Percentiles rank a stretch among this genome's conserved stretches.
These are phyloP conservation scores for Pseudomassariella vexata DNA, from an alignment of 2,329 filamentous ascomycete genomes.

Conservation along the genomic window DNA sequence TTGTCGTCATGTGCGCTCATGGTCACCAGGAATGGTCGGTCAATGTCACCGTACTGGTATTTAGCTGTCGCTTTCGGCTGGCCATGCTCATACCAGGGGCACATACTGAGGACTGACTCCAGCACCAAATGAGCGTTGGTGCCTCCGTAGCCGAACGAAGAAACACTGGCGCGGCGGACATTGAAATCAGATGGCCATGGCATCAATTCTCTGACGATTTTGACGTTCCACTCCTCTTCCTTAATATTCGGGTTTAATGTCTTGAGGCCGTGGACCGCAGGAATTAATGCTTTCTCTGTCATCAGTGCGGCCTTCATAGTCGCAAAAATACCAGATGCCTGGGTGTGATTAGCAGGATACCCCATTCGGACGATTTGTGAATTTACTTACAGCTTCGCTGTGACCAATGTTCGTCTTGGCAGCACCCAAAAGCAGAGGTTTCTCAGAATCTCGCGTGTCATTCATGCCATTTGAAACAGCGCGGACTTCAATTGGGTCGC, in stretches of 20 bases:
- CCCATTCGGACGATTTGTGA: too few species aligned
- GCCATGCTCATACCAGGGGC: not conserved
- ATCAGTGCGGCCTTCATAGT: slow-evolving; percentile 13
- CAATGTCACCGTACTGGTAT: slow-evolving; percentile 1
- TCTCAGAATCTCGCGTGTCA: not conserved
- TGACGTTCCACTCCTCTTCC: slow-evolving; percentile 5
- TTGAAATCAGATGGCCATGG: not conserved
- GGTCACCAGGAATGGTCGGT: slow-evolving; percentile 8
- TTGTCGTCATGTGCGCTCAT: slow-evolving; percentile 9
- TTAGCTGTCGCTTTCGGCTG: slow-evolving; percentile 4
- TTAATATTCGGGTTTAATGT: slow-evolving; percentile 5
- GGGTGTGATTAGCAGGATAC: too few species aligned
- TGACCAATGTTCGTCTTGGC: slow-evolving; percentile 6
- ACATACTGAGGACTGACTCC: slow-evolving; percentile 1
- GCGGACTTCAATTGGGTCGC: slow-evolving; percentile 11
- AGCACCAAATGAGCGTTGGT: slow-evolving; percentile 10
- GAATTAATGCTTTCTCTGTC: slow-evolving; percentile 10
- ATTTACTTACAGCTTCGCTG: slow-evolving; percentile 1
- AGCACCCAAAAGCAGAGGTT: slow-evolving; percentile 7
- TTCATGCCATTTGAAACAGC: slow-evolving; percentile 5
- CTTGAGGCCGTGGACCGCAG: slow-evolving; percentile 2
- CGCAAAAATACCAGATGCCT: slow-evolving; percentile 13
- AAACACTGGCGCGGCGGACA: not conserved
- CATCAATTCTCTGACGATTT: not conserved
- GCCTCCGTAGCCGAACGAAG: slow-evolving; percentile 7